Conservation (phyloP, 1,284 basidiomycete species). For the Stygiomarasmius scandens region DNA sequence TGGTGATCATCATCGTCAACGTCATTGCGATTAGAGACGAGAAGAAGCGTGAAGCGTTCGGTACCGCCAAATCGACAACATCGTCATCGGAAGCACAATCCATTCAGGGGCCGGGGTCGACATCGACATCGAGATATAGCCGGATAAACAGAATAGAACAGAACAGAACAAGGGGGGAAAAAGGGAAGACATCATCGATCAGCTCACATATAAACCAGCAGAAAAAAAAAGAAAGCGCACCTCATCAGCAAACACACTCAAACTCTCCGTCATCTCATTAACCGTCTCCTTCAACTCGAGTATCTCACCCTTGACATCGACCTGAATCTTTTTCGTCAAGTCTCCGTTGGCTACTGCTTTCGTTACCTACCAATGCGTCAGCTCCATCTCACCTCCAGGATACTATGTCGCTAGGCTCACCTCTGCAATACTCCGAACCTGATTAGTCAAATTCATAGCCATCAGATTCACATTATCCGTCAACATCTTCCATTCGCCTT, state of each 20-base stretch:
- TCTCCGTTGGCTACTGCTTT: constrained; percentile 92
- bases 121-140: too few relatives aligned
- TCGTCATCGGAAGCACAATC: too few relatives aligned
- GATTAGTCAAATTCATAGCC: constrained; percentile 92
- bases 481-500: constrained; percentile 90
- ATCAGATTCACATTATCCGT: constrained; percentile 84
- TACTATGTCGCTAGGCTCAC: too few relatives aligned
- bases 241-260: constrained; percentile 87
- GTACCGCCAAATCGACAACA: too few relatives aligned
- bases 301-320: constrained; percentile 90
- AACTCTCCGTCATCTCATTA: constrained; percentile 88
- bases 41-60: too few relatives aligned
- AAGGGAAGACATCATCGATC: background rate
- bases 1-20: too few relatives aligned
- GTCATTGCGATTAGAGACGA: too few relatives aligned
- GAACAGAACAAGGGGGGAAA: too few relatives aligned
- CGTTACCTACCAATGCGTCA: too few relatives aligned
- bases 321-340: constrained; percentile 87
- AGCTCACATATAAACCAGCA: background rate
- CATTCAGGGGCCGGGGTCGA: too few relatives aligned
- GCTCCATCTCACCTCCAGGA: too few relatives aligned
- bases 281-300: constrained; percentile 85
- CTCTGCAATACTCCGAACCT: constrained; percentile 86
- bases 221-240: background rate
- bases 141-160: too few relatives aligned